Evolutionary conservation across 169 alveolate genomes (phyloP).

Genomic region (Plasmodium falciparum): DNA sequence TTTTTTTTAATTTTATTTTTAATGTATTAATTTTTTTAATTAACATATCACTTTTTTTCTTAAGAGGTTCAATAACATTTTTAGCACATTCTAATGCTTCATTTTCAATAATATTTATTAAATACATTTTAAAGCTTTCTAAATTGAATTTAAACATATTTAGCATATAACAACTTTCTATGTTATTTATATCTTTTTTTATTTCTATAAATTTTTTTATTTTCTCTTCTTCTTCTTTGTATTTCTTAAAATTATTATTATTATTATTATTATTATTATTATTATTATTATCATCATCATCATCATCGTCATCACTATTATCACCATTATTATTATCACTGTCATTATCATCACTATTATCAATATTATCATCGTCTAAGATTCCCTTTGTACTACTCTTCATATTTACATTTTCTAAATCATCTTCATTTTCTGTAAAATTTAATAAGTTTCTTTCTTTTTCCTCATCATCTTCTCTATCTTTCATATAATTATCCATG

Average conservation of each 20-base stretch:
- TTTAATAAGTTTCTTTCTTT: constrained; percentile 8
- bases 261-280: neutral
- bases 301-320: neutral
- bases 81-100: constrained; percentile 74
- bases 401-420: neutral
- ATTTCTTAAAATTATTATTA: neutral
- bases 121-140: constrained; percentile 70
- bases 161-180: constrained; percentile 45
- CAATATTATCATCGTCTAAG: neutral
- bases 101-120: constrained; percentile 58
- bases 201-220: constrained; percentile 49
- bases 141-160: constrained; percentile 66
- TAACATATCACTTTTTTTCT: constrained; percentile 55
- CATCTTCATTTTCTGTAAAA: constrained; percentile 9
- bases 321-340: neutral
- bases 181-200: constrained; percentile 72
- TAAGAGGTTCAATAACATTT: constrained; percentile 57
- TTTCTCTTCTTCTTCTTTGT: constrained; percentile 72
- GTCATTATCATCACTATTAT: constrained; percentile 7
- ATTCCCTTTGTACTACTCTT: neutral
- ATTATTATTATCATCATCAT: neutral
- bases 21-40: constrained; percentile 58
- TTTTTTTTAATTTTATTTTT: constrained; percentile 51
- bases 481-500: constrained; percentile 1
- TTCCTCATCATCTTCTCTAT: neutral